phyloP scores from a whole-genome alignment of 2,329 filamentous ascomycete species.

The Chrysosphaeria jannelii region DNA sequence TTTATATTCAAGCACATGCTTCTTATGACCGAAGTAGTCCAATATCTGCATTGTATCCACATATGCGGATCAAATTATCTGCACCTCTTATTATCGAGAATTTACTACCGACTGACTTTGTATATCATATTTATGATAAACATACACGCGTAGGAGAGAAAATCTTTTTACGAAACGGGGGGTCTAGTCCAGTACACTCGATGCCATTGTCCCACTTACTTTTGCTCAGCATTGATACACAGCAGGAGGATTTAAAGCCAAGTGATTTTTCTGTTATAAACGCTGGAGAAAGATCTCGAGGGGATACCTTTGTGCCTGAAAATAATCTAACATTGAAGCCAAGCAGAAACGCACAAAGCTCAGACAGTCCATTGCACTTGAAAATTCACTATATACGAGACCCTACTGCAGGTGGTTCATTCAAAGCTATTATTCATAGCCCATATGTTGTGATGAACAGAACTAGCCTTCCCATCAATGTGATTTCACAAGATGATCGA shows the following conservation, averaged over 20 bases:
- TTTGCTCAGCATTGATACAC: constrained; percentile 79
- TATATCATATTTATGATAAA: constrained; percentile 96
- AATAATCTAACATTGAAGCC: too few relatives aligned
- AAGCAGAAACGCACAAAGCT: too few relatives aligned
- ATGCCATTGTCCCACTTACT: constrained; percentile 86
- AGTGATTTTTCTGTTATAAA: constrained; percentile 98
- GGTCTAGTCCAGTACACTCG: constrained; percentile 87
- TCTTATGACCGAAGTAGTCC: constrained; percentile 62
- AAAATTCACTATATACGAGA: constrained; percentile 76
- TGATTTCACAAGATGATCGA: constrained; percentile 74
- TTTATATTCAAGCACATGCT: constrained; percentile 90
- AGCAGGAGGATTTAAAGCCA: constrained; percentile 78
- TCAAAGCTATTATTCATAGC: constrained; percentile 83
- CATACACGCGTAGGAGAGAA: constrained; percentile 98
- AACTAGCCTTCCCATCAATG: constrained; percentile 64
- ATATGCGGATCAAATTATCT: constrained; percentile 77
- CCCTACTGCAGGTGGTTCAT: constrained; percentile 77
- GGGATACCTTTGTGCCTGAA: too few relatives aligned
- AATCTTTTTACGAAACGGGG: constrained; percentile 88
- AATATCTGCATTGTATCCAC: constrained; percentile 57
- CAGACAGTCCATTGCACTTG: too few relatives aligned
- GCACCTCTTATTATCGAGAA: constrained; percentile 89
- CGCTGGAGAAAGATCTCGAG: constrained; percentile 45
- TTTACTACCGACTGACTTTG: constrained; percentile 87
- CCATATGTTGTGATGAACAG: constrained; percentile 90